Evolutionary conservation across 345 rosid genomes (phyloP).

Genomic region (Citropsis articulata): DNA sequence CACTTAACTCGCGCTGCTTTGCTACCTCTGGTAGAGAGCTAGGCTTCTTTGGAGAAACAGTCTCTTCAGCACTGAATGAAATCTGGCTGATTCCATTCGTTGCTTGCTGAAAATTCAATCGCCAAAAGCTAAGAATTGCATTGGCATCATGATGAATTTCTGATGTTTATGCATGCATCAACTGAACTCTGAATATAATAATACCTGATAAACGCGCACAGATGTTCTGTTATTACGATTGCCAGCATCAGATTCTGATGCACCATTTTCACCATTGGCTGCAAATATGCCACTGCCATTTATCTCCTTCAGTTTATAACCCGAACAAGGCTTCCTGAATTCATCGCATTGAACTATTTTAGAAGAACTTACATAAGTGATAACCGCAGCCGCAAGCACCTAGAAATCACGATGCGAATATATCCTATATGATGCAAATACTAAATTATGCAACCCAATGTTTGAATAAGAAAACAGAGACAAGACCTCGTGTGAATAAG

Average conservation of each 20-base stretch:
- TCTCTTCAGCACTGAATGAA: conserved; percentile 68
- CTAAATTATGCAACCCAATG: not conserved
- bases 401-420: not conserved
- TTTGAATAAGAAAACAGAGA: not conserved
- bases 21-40: conserved; percentile 71
- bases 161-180: not conserved
- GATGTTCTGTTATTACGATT: conserved; percentile 49
- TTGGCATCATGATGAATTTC: not conserved
- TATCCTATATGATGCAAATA: not conserved
- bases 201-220: conserved; percentile 67
- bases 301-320: conserved; percentile 80
- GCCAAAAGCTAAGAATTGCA: conserved; percentile 8
- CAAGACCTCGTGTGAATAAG: not conserved
- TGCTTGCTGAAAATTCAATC: conserved; percentile 53
- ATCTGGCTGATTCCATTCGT: conserved; percentile 77
- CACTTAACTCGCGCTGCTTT: conserved; percentile 81
- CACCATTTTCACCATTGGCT: conserved; percentile 37
- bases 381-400: not conserved
- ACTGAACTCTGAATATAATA: not conserved
- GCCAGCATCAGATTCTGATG: conserved; percentile 45
- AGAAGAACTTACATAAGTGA: not conserved
- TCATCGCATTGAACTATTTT: not conserved
- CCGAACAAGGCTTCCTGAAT: conserved; percentile 79
- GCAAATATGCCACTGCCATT: conserved; percentile 81
- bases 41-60: conserved; percentile 74